Evolutionary conservation across 352 stramenopile species (phyloP), one percentile per base, ranked within the genome.

Genomic region (Hyaloperonospora arabidopsidis): DNA sequence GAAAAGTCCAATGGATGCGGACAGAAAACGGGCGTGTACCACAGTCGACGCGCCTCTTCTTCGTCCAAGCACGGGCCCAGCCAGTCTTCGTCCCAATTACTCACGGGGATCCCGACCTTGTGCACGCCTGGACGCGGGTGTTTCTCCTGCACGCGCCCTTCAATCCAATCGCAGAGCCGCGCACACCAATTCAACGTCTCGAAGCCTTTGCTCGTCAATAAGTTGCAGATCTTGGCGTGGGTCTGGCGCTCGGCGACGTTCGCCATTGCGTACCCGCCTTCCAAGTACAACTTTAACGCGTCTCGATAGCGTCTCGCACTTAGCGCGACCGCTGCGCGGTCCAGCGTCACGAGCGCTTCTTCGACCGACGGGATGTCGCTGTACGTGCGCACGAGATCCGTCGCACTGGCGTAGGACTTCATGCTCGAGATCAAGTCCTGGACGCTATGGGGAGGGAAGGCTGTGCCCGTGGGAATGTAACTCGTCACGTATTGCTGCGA

Each of bases 111-210:
- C 0, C 73, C 81, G 15, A 91, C 79, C 40, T 92, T 92, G 61
- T 89, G 79, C 15, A 89, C 76, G 5, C 84, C 79, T 0, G 81
- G 79, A 0, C 81, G 79, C 10, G 84, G 79, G 29, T 82, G 77
- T 57, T 84, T 82, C 36, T 89, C 83, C 18, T 84, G 63, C 6
- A 86, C 54, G n/a, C 82, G 84, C 10, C 81, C 81, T 61, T 94
- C 84, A 43, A 94, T 89, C 74, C 76, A 90, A 57, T 92, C 81
- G 45, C 79, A 91, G 0, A 94, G 69, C 5, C 68, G 53, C 4
- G 77, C 81, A 43, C 79, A 89, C 84, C 84, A 94, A 54, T 94
- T 89, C 49, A 94, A 72, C 38, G 77, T 89, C 61, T 94, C 84
- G 34, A 91, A 88, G 34, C 78, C 81, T 63, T 94, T 94, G 58